phyloP scores from a whole-genome alignment of 768 basidiomycete genomes.

The Xerocomellus chrysenteron region DNA sequence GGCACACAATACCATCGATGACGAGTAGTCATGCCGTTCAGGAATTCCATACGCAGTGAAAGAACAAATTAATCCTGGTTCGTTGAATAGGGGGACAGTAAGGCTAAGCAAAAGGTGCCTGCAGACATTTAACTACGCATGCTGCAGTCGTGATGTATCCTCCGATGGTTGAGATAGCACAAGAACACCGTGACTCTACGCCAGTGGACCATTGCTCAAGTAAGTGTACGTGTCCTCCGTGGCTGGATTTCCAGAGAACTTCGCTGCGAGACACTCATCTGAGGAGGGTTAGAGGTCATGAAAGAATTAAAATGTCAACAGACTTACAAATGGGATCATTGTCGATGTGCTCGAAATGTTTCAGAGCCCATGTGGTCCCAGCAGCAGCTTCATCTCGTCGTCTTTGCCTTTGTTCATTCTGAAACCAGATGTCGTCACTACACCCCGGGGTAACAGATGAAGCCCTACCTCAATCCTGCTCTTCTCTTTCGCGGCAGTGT shows the following conservation, averaged over 20 bases:
- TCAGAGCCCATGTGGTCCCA: slow-evolving; percentile 71
- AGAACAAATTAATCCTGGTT: slow-evolving; percentile 11
- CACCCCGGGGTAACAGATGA: not conserved
- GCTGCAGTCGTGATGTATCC: slow-evolving; percentile 4
- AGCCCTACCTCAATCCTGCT: slow-evolving; percentile 77
- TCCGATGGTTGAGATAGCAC: not conserved
- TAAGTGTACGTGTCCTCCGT: slow-evolving; percentile 80
- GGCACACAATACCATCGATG: not conserved
- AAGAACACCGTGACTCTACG: slow-evolving; percentile 15
- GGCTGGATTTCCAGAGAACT: slow-evolving; percentile 61
- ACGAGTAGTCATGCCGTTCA: slow-evolving; percentile 2
- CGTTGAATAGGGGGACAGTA: slow-evolving; percentile 6
- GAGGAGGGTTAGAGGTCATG: not conserved
- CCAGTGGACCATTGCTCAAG: slow-evolving; percentile 49
- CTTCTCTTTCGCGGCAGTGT: slow-evolving; percentile 87
- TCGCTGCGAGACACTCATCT: slow-evolving; percentile 64
- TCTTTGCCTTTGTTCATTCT: slow-evolving; percentile 93
- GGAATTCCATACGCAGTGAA: not conserved
- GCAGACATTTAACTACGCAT: slow-evolving; percentile 8
- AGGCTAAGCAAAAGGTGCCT: slow-evolving; percentile 17
- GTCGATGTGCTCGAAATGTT: slow-evolving; percentile 72
- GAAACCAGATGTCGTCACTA: not conserved
- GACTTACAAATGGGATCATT: slow-evolving; percentile 71
- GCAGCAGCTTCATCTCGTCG: slow-evolving; percentile 77
- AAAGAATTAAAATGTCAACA: not conserved